Evolutionary conservation across 805 yeast species (phyloP), one percentile per base, ranked within the genome.

Genomic region (Zygosaccharomyces pseudorouxii): DNA sequence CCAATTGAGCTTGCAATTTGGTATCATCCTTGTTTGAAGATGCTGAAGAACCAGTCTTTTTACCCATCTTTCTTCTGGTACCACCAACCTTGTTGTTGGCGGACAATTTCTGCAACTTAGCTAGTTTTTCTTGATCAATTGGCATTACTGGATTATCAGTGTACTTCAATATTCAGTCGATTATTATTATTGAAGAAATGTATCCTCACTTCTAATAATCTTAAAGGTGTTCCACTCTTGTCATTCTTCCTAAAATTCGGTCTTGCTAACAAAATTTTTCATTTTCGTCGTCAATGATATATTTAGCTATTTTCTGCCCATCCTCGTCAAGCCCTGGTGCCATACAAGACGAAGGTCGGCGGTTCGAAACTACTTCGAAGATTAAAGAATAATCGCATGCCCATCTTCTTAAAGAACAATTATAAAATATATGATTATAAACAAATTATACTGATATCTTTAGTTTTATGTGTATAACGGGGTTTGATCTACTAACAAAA

Each of bases 61-160:
- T 88, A 81, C 86, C 86, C 71, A 86, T 85, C 81, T 88, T 87
- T 70, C 96, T 84, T 80, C 99, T 89, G 71, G 90, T 84, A 66
- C 78, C 77, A 66, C 90, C 93, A 63, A 85, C 83, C 68, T 93
- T 90, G 75, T 80, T 77, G 72, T 86, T 79, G 66, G 86, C 80
- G 60, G 85, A 78, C 46, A 64, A 43, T 73, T 86, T 87, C 71
- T 89, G 95, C 72, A 90, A 80, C 76, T 86, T 89, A 64, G 95
- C 95, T 76, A 86, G 77, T 76, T 88, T 89, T 73, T 85, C 96
- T 77, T 90, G 95, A 75, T 89, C 96, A 71, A 86, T 78, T 72
- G 90, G 90, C 95, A 86, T 86, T n/a, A 12, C 29, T 18, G 12
- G 39, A 33, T 42, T 27, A 7, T 23, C 29, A 23, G 22, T 18